Conservation (phyloP, 176 grass and related monocot species). For the Puya raimondii region DNA sequence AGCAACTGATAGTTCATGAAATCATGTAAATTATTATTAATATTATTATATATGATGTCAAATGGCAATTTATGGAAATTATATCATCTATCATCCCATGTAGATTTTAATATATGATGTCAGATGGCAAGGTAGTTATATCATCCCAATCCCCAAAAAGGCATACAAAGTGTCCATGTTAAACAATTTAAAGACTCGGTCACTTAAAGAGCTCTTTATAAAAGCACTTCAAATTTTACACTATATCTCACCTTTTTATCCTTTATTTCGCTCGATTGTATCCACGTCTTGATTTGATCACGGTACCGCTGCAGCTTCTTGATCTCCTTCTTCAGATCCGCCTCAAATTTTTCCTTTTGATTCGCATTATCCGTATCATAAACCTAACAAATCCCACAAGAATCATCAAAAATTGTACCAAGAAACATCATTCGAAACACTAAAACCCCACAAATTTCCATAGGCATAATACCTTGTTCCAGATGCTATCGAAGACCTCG, state of each 20-base stretch:
- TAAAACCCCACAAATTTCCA: not conserved
- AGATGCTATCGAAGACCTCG: conserved; percentile 97
- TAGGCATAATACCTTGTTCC: conserved; percentile 62
- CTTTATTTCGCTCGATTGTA: conserved; percentile 99
- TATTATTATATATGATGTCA: no score
- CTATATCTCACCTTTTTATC: conserved; percentile 75
- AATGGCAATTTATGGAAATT: no score
- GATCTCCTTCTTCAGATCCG: conserved; percentile 99
- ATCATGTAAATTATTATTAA: no score
- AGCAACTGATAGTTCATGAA: no score
- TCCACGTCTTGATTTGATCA: conserved; percentile 99
- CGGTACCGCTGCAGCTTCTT: conserved; percentile 97
- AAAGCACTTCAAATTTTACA: not conserved
- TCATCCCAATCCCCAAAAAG: no score
- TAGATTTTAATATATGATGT: no score
- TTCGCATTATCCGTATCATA: conserved; percentile 99
- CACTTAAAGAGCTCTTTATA: no score
- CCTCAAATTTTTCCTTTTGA: conserved; percentile 99
- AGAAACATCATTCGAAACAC: not conserved
- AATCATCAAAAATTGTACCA: not conserved
- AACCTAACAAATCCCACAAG: conserved; percentile 33
- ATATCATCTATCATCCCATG: no score
- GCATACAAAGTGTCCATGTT: not conserved
- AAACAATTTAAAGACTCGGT: not conserved
- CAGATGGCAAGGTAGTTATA: no score